phyloP scores from a whole-genome alignment of 1,139 yeast genomes.

The Trichomonascaceae sp. region DNA sequence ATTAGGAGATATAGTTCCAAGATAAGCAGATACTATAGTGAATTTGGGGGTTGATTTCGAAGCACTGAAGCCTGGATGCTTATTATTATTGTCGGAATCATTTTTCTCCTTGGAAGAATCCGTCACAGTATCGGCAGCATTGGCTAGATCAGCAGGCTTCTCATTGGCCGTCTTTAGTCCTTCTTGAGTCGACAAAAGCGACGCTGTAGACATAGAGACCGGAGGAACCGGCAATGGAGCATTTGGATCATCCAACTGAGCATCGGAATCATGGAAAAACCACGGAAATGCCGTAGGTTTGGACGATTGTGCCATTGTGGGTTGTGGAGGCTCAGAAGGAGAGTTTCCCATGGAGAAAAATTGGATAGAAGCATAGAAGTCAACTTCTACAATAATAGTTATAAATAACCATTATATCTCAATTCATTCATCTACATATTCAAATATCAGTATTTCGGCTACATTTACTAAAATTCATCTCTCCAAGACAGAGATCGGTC shows the following conservation, averaged over 20 bases:
- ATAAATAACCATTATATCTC: neutral
- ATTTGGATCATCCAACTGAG: slow-evolving; percentile 34
- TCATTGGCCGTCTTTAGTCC: neutral
- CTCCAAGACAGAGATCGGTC: neutral
- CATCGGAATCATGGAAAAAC: slow-evolving; percentile 35
- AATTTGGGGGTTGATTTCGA: slow-evolving; percentile 13
- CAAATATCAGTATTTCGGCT: neutral
- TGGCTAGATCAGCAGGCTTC: neutral
- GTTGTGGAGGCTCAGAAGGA: neutral
- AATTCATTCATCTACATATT: neutral
- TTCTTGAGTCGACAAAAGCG: slow-evolving; percentile 3
- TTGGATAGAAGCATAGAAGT: no score
- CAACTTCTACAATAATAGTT: neutral
- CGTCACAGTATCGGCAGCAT: neutral
- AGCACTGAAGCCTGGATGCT: neutral
- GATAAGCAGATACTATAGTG: slow-evolving; percentile 18
- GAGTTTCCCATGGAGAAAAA: neutral
- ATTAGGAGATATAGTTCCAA: slow-evolving; percentile 27
- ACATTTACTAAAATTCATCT: no score
- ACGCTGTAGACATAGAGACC: slow-evolving; percentile 11
- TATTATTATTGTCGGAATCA: neutral
- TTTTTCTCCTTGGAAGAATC: neutral
- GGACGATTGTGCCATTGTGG: neutral
- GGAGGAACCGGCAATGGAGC: slow-evolving; percentile 31
- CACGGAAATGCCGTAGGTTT: slow-evolving; percentile 23